Evolutionary conservation across 108 stramenopile genomes (phyloP).

Genomic region (Cyclostephanos invisitatus): DNA sequence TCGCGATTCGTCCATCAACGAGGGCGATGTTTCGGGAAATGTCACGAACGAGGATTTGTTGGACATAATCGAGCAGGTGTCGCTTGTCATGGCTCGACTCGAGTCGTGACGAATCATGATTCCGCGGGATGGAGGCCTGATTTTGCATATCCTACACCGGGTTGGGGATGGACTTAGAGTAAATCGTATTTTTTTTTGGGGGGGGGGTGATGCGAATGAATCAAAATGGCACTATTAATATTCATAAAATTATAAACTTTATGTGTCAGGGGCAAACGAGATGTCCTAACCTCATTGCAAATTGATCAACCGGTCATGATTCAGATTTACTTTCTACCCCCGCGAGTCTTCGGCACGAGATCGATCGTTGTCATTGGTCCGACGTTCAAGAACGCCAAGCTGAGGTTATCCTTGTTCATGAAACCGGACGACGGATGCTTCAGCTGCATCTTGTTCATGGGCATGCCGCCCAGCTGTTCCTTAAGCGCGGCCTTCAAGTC

Average conservation of each 20-base stretch:
- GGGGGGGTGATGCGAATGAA: too few relatives aligned
- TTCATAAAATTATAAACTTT: neutral
- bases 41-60: conserved; percentile 27
- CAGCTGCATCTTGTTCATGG: conserved; percentile 85
- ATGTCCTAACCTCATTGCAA: neutral
- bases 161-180: neutral
- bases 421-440: conserved; percentile 65
- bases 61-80: conserved; percentile 23
- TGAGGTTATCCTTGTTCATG: conserved; percentile 66
- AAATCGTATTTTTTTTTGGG: too few relatives aligned
- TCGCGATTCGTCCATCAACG: neutral
- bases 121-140: neutral
- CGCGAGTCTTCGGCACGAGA: conserved; percentile 73
- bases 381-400: conserved; percentile 72
- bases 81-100: neutral
- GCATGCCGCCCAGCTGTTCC: conserved; percentile 72
- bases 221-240: too few relatives aligned
- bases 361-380: conserved; percentile 73
- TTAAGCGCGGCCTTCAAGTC: conserved; percentile 67
- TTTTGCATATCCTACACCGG: neutral
- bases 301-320: neutral
- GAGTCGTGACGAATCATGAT: neutral
- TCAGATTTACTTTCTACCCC: conserved; percentile 66
- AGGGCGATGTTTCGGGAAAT: conserved; percentile 11
- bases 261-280: neutral